Conservation (phyloP, 1,284 basidiomycete species). For the Pseudozyma sp. region DNA sequence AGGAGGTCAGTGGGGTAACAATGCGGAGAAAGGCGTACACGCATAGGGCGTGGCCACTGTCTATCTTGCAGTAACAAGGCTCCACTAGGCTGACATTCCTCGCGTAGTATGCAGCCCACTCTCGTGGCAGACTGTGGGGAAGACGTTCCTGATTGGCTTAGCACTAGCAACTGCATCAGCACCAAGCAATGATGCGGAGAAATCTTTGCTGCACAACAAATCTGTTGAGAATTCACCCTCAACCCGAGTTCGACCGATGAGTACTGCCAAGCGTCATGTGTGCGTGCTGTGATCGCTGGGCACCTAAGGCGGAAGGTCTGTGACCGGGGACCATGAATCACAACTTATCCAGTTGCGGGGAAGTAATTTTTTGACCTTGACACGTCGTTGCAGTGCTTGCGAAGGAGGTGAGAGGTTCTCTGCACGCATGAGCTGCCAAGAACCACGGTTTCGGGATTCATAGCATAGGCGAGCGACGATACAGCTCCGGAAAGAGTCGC, state of each 20-base stretch:
- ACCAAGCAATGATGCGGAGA: not conserved
- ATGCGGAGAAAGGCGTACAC: too few relatives aligned
- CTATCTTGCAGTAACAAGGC: not conserved
- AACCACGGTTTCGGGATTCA: not conserved
- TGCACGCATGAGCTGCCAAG: not conserved
- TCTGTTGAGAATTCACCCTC: not conserved
- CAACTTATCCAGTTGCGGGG: too few relatives aligned
- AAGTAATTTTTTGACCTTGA: too few relatives aligned
- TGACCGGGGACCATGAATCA: too few relatives aligned
- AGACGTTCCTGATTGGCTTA: conserved; percentile 17
- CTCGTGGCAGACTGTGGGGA: conserved; percentile 10
- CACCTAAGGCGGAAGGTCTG: too few relatives aligned
- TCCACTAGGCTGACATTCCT: conserved; percentile 10
- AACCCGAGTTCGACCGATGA: not conserved
- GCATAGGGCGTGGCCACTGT: not conserved
- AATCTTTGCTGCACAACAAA: not conserved
- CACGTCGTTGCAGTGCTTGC: too few relatives aligned
- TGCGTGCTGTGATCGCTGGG: too few relatives aligned
- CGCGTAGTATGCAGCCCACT: not conserved
- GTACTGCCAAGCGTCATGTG: too few relatives aligned
- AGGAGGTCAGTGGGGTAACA: too few relatives aligned
- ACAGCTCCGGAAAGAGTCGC: too few relatives aligned
- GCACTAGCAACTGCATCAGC: not conserved
- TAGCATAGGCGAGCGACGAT: not conserved
- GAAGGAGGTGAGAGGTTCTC: too few relatives aligned